Conservation (phyloP, 2,329 filamentous ascomycete species). For the Akanthomyces lecanii region DNA sequence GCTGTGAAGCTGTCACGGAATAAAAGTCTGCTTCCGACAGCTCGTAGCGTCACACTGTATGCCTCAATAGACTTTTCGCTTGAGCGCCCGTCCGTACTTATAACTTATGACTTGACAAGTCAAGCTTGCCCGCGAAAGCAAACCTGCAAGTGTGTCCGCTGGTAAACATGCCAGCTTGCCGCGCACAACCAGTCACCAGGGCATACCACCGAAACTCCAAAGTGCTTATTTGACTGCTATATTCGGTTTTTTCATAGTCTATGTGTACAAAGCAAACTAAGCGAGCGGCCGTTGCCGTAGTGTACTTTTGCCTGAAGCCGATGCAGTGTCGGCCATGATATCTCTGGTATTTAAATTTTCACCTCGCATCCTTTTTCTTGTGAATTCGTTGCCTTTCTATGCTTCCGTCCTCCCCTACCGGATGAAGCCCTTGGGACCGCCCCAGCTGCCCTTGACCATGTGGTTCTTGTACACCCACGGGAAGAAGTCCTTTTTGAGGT, state of each 20-base stretch:
- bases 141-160: background rate
- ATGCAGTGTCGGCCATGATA: background rate
- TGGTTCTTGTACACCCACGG: conserved; percentile 60
- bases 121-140: background rate
- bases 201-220: background rate
- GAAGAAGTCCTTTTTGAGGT: conserved; percentile 64
- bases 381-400: background rate
- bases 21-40: background rate
- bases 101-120: background rate
- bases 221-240: background rate
- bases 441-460: conserved; percentile 61
- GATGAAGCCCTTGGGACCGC: conserved; percentile 50
- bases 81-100: background rate
- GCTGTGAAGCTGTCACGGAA: background rate
- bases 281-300: background rate
- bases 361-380: background rate
- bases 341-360: background rate
- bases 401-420: background rate
- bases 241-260: background rate
- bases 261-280: background rate
- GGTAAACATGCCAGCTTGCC: background rate
- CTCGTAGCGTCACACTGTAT: background rate
- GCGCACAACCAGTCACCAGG: background rate
- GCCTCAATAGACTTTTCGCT: background rate
- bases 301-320: background rate